Percentiles rank a stretch among this genome's conserved stretches.
These are phyloP conservation scores for Inonotus obliquus DNA, from an alignment of 1,284 basidiomycete species.

Conservation along the genomic window DNA sequence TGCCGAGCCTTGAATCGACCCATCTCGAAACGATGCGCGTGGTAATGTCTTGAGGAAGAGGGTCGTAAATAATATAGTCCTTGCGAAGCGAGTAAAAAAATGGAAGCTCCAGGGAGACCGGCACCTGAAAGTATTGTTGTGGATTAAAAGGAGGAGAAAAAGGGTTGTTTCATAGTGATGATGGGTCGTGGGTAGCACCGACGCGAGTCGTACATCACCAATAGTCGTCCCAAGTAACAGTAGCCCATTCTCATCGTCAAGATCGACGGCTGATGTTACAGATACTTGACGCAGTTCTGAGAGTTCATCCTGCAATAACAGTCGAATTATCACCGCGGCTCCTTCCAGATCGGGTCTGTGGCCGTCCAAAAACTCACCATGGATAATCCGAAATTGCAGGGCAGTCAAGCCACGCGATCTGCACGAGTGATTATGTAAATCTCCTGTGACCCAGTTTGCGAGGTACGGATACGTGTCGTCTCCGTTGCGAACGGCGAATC, in stretches of 20 bases:
- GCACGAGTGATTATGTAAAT: too few relatives aligned
- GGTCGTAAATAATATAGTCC: neutral
- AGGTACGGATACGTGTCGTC: constrained; percentile 8
- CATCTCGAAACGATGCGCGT: neutral
- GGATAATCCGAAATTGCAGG: neutral
- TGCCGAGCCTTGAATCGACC: neutral
- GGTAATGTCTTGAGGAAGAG: neutral
- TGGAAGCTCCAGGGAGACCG: neutral
- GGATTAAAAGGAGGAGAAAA: neutral
- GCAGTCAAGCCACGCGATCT: neutral
- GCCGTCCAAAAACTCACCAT: neutral
- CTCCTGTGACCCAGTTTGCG: neutral
- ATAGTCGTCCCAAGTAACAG: neutral
- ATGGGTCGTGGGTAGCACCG: neutral
- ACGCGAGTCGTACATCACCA: constrained; percentile 5
- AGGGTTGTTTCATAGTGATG: neutral
- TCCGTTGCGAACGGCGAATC: constrained; percentile 9
- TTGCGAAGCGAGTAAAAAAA: neutral
- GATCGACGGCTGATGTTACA: constrained; percentile 1
- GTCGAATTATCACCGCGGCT: neutral
- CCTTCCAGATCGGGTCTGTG: neutral
- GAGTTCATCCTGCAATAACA: neutral
- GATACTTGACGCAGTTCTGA: neutral
- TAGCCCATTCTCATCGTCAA: constrained; percentile 10
- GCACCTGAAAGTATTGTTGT: neutral